Evolutionary conservation across 371 early-diverging fungal genomes (phyloP).

Genomic region (Mortierella sp.): DNA sequence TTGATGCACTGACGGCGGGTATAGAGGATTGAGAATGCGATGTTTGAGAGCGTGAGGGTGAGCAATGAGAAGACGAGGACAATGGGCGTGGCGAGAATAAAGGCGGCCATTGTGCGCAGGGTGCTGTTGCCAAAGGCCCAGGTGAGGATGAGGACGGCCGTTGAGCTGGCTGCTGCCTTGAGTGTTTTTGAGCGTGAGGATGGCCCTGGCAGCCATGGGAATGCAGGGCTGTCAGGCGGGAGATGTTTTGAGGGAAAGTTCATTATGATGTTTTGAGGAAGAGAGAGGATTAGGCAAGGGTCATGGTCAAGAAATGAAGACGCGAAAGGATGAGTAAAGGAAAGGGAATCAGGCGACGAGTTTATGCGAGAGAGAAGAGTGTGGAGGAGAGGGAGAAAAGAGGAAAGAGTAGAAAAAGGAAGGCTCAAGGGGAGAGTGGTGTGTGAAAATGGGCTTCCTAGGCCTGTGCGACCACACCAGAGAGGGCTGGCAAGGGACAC

Average conservation of each 20-base stretch:
- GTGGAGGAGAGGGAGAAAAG: neutral
- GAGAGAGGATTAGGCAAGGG: neutral
- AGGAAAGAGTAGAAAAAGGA: neutral
- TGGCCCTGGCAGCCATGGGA: slow-evolving; percentile 4
- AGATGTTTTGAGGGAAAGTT: neutral
- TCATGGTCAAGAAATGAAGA: neutral
- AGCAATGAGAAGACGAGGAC: slow-evolving; percentile 33
- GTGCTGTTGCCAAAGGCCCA: slow-evolving; percentile 33
- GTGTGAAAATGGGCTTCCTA: neutral
- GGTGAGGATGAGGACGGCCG: slow-evolving; percentile 16
- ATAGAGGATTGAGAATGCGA: slow-evolving; percentile 51
- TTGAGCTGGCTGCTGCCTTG: slow-evolving; percentile 10
- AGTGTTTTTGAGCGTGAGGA: slow-evolving; percentile 1
- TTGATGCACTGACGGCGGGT: slow-evolving; percentile 24
- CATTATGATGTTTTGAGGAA: neutral
- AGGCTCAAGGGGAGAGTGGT: neutral
- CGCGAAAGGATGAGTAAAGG: no score
- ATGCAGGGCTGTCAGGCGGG: neutral
- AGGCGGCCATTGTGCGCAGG: slow-evolving; percentile 17
- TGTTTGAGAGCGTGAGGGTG: slow-evolving; percentile 41
- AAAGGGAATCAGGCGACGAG: neutral
- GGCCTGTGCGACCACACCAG: slow-evolving; percentile 9
- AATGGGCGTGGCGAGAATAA: slow-evolving; percentile 39
- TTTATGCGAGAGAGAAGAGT: neutral
- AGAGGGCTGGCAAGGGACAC: neutral